Percentiles rank a stretch among this genome's conserved stretches.
phyloP scores from a whole-genome alignment of 805 yeast species.

The Schwanniomyces polymorphus region DNA sequence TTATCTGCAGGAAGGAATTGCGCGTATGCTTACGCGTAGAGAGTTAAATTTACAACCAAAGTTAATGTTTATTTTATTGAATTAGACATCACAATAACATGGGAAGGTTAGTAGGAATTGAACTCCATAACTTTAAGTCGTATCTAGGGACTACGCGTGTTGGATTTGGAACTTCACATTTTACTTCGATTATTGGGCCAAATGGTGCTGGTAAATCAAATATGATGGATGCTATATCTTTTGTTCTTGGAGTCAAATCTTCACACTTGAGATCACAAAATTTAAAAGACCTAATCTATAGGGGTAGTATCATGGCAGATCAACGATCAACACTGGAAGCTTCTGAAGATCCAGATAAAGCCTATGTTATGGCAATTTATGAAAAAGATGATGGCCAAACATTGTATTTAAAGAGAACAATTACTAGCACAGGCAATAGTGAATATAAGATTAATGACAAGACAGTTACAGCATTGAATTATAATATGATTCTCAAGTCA shows the following conservation, averaged over 20 bases:
- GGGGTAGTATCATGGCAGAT: slow-evolving; percentile 47
- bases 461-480: slow-evolving; percentile 62
- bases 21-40: background rate
- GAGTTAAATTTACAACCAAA: background rate
- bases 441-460: slow-evolving; percentile 66
- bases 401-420: slow-evolving; percentile 62
- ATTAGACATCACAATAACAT: slow-evolving; percentile 30
- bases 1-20: background rate
- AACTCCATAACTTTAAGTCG: slow-evolving; percentile 86
- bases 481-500: slow-evolving; percentile 61
- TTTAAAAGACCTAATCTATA: slow-evolving; percentile 74
- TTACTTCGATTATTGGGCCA: slow-evolving; percentile 95
- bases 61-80: background rate
- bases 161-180: slow-evolving; percentile 80
- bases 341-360: slow-evolving; percentile 47
- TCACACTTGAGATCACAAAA: slow-evolving; percentile 72
- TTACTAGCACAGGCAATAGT: slow-evolving; percentile 58
- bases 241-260: slow-evolving; percentile 84
- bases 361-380: slow-evolving; percentile 79
- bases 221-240: slow-evolving; percentile 96
- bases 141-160: slow-evolving; percentile 74
- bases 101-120: slow-evolving; percentile 83
- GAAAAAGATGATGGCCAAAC: slow-evolving; percentile 60
- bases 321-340: slow-evolving; percentile 14
- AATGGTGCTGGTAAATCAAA: slow-evolving; percentile 98